These are phyloP conservation scores for Sporobolomyces roseus DNA, from an alignment of 768 basidiomycete genomes.

Conservation along the genomic window DNA sequence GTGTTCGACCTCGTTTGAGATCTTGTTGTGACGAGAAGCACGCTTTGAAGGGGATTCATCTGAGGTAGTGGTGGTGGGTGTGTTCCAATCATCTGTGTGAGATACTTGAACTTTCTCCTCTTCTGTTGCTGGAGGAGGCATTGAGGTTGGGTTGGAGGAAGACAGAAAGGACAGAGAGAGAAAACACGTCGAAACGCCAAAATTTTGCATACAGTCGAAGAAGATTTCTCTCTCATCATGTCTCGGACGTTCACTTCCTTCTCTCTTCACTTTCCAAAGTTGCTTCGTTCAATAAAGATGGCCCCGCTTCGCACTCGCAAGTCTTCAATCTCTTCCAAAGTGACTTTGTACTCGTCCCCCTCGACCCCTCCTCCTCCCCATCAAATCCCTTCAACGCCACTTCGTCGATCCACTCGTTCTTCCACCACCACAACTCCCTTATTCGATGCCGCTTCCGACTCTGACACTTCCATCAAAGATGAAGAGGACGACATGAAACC, in stretches of 20 bases:
- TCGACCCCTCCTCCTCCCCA: background rate
- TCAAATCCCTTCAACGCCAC: background rate
- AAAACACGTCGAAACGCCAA: background rate
- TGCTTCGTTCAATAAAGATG: slow-evolving; percentile 5
- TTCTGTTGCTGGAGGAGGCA: no score
- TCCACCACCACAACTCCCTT: background rate
- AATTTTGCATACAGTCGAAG: no score
- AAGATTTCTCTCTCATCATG: no score
- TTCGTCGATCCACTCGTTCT: background rate
- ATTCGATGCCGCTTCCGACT: background rate
- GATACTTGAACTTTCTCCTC: no score
- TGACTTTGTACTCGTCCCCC: slow-evolving; percentile 25
- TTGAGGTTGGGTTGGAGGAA: background rate
- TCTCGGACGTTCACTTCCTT: no score
- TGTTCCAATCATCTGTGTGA: background rate
- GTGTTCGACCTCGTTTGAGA: slow-evolving; percentile 34
- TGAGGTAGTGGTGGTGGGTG: background rate
- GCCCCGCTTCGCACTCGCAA: slow-evolving; percentile 14
- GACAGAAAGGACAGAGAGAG: background rate
- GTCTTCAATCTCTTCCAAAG: slow-evolving; percentile 12
- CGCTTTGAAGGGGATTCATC: slow-evolving; percentile 18
- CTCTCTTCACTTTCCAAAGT: background rate
- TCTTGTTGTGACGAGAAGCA: slow-evolving; percentile 19
- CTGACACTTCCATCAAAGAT: background rate
- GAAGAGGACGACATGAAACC: background rate